Conservation (phyloP, 441 rosid genomes). For the Hypseocharis bilobata region DNA sequence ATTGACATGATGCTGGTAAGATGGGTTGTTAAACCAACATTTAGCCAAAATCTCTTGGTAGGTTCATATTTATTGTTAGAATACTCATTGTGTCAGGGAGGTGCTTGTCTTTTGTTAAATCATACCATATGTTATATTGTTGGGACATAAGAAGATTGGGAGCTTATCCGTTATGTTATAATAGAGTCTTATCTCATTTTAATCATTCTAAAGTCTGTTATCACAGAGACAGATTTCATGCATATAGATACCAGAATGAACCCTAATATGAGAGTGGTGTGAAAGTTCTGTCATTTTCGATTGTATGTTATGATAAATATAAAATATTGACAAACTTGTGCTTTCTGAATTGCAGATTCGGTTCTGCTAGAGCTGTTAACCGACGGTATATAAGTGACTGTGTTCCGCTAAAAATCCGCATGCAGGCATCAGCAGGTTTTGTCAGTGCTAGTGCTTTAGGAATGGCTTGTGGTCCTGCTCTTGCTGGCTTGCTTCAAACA, state of each 20-base stretch:
- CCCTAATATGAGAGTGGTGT: background rate
- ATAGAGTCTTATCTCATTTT: background rate
- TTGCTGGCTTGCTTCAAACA: conserved; percentile 81
- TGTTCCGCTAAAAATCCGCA: conserved; percentile 72
- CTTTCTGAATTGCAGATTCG: conserved; percentile 51
- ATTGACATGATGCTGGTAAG: background rate
- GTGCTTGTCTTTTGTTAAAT: too few relatives aligned
- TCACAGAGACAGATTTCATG: too few relatives aligned
- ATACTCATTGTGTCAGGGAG: too few relatives aligned
- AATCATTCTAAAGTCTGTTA: too few relatives aligned
- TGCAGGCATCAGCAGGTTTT: conserved; percentile 98
- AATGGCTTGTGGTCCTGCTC: conserved; percentile 99
- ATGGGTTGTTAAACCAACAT: background rate
- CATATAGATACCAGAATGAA: background rate
- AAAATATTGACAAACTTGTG: conserved; percentile 17
- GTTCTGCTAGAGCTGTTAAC: conserved; percentile 98
- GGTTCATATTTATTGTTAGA: too few relatives aligned
- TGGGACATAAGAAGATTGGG: background rate
- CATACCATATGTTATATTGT: too few relatives aligned
- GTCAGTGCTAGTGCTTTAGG: conserved; percentile 99
- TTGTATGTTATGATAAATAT: conserved; percentile 6
- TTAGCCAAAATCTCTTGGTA: background rate
- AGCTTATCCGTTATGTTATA: too few relatives aligned
- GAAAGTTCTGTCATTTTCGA: background rate
- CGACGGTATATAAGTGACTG: conserved; percentile 92